These are phyloP conservation scores for Pseudogymnoascus sp. DNA, from an alignment of 2,329 filamentous ascomycete genomes.

Conservation along the genomic window DNA sequence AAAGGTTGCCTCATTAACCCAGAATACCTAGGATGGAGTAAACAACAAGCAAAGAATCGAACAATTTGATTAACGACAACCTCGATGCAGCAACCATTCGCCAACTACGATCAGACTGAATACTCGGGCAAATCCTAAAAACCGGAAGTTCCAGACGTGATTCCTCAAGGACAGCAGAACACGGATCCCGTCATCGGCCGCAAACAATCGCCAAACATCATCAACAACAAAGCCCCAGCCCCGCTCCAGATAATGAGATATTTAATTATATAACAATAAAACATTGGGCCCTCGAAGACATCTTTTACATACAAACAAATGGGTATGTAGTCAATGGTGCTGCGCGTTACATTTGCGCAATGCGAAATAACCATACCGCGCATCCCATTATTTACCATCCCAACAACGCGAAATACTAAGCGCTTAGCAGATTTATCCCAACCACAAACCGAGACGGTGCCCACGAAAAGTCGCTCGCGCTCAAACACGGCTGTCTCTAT, in stretches of 20 bases:
- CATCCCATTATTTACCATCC: conserved; percentile 5
- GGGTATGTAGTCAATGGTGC: background rate
- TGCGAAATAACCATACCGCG: conserved; percentile 1
- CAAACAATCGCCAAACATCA: conserved; percentile 13
- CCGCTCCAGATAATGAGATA: conserved; percentile 7
- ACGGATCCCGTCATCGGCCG: conserved; percentile 6
- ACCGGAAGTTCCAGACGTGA: background rate
- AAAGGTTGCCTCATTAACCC: conserved; percentile 13
- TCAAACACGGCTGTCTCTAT: conserved; percentile 37
- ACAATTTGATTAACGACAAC: conserved; percentile 7
- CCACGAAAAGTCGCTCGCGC: conserved; percentile 33
- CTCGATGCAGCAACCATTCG: conserved; percentile 7
- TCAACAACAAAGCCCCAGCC: conserved; percentile 9
- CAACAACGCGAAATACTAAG: conserved; percentile 6
- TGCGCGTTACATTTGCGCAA: background rate
- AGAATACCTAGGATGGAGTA: conserved; percentile 6
- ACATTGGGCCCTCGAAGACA: background rate
- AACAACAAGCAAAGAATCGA: conserved; percentile 12
- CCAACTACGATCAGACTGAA: background rate
- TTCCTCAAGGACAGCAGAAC: conserved; percentile 16
- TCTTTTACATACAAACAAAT: conserved; percentile 1
- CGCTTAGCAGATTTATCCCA: conserved; percentile 20
- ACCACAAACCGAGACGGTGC: conserved; percentile 27
- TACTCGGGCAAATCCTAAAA: background rate
- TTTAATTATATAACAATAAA: conserved; percentile 7